A percentile compares a stretch with the other conserved stretches of the same genome.
Evolutionary conservation across 495 filamentous ascomycete genomes (phyloP).

Genomic region (Elasticomyces elasticus): DNA sequence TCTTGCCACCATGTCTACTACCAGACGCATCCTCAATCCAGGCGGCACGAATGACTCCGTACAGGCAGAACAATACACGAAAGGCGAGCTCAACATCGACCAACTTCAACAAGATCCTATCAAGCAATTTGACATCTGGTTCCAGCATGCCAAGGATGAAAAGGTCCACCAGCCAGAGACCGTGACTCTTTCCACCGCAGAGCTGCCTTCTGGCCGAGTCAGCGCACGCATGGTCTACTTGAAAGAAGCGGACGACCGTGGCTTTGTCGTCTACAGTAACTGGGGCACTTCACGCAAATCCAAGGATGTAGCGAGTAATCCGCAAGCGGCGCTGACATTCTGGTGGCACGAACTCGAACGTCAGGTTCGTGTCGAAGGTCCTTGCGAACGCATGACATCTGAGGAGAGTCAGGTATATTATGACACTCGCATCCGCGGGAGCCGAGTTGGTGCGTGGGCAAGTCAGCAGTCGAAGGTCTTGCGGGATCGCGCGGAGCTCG

Average conservation of each 20-base stretch:
- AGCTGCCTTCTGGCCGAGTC: constrained; percentile 74
- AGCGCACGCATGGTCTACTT: constrained; percentile 82
- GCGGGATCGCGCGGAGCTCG: constrained; percentile 51
- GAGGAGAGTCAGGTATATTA: constrained; percentile 84
- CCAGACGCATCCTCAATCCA: constrained; percentile 31
- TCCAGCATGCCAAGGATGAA: constrained; percentile 53
- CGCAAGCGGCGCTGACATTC: constrained; percentile 61
- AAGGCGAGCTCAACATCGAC: constrained; percentile 42
- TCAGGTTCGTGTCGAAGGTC: constrained; percentile 77
- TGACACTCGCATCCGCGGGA: constrained; percentile 67
- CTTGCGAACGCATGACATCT: constrained; percentile 50
- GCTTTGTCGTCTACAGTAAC: constrained; percentile 90
- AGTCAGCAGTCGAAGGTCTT: constrained; percentile 75
- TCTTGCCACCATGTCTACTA: constrained; percentile 16
- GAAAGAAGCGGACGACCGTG: constrained; percentile 61
- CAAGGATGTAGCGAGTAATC: constrained; percentile 53
- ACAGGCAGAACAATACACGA: constrained; percentile 56
- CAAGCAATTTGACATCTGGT: constrained; percentile 82
- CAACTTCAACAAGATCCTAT: constrained; percentile 52
- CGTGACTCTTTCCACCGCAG: constrained; percentile 70
- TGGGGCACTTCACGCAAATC: constrained; percentile 70
- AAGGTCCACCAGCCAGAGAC: constrained; percentile 63
- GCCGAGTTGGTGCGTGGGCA: constrained; percentile 86
- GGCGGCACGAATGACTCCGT: constrained; percentile 30
- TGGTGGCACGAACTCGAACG: constrained; percentile 69